Evolutionary conservation across 257 asterid species (phyloP).

Genomic region (Ehretia macrophylla): DNA sequence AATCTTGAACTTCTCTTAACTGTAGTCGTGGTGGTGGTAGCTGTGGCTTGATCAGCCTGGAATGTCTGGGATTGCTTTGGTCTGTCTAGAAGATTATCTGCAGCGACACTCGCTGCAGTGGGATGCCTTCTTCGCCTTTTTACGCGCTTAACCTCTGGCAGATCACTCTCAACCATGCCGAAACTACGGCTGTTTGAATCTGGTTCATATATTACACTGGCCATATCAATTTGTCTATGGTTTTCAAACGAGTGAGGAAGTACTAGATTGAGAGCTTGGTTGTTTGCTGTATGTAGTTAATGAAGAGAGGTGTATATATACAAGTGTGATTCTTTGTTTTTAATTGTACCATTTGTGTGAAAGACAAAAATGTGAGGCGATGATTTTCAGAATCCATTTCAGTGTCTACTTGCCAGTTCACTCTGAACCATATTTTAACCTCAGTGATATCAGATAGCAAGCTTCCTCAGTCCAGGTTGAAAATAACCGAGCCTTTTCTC

Average conservation of each 20-base stretch:
- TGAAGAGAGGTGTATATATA: slow-evolving; percentile 16
- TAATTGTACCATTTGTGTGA: neutral
- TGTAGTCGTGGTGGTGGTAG: slow-evolving; percentile 9
- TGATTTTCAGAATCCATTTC: slow-evolving; percentile 6
- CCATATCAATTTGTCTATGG: slow-evolving; percentile 27
- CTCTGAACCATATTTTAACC: neutral
- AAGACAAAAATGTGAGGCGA: slow-evolving; percentile 13
- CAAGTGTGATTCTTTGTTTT: neutral
- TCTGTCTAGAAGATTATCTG: no score
- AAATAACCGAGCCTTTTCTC: no score
- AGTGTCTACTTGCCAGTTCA: slow-evolving; percentile 6
- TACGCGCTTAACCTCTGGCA: slow-evolving; percentile 27
- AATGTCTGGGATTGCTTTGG: slow-evolving; percentile 5
- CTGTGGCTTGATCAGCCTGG: slow-evolving; percentile 26
- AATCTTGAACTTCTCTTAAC: slow-evolving; percentile 76
- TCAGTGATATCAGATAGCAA: neutral
- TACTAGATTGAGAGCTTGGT: neutral
- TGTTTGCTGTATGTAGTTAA: slow-evolving; percentile 7
- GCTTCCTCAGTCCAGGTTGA: no score
- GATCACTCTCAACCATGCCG: slow-evolving; percentile 23
- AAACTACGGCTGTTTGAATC: slow-evolving; percentile 25
- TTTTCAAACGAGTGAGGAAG: no score
- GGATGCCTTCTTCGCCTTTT: slow-evolving; percentile 60
- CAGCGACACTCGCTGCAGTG: slow-evolving; percentile 7
- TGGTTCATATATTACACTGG: slow-evolving; percentile 23